phyloP scores from a whole-genome alignment of 768 basidiomycete genomes.

The Sporobolomyces phaffii region DNA sequence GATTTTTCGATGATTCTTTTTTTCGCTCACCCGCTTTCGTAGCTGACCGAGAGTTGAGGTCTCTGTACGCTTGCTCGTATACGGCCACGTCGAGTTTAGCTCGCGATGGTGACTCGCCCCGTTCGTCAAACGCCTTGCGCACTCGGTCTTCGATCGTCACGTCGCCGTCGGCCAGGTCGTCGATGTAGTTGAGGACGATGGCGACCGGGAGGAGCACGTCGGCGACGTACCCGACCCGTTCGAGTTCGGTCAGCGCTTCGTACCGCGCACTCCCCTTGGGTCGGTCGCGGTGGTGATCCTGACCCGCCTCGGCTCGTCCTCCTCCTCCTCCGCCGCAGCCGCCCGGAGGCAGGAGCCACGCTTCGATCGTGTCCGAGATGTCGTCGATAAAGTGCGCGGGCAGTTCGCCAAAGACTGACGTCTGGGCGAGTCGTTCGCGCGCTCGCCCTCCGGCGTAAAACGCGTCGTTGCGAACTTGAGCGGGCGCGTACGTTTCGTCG shows the following conservation, averaged over 20 bases:
- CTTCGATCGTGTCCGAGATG: background rate
- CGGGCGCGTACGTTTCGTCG: background rate
- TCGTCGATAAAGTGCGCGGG: background rate
- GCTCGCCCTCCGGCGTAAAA: constrained; percentile 12
- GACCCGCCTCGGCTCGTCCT: no score
- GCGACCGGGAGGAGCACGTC: constrained; percentile 21
- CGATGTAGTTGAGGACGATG: constrained; percentile 14
- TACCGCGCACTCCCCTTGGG: constrained; percentile 13
- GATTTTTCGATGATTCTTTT: no score
- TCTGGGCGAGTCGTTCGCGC: constrained; percentile 9
- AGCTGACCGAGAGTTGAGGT: constrained; percentile 10
- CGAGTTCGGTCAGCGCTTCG: background rate
- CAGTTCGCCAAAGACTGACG: constrained; percentile 17
- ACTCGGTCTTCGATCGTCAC: background rate
- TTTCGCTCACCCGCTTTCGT: constrained; percentile 23
- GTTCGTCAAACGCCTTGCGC: background rate
- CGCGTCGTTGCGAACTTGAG: background rate
- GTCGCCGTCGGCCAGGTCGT: background rate
- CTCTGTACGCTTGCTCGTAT: background rate
- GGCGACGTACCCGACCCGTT: constrained; percentile 3
- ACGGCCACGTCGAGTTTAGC: background rate
- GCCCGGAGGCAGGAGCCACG: background rate
- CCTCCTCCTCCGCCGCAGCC: no score
- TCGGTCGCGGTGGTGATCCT: no score
- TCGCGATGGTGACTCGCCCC: background rate